Percentiles rank a stretch among this genome's conserved stretches.
Conservation (phyloP, 2,329 filamentous ascomycete species). For the Diaporthe ilicicola region DNA sequence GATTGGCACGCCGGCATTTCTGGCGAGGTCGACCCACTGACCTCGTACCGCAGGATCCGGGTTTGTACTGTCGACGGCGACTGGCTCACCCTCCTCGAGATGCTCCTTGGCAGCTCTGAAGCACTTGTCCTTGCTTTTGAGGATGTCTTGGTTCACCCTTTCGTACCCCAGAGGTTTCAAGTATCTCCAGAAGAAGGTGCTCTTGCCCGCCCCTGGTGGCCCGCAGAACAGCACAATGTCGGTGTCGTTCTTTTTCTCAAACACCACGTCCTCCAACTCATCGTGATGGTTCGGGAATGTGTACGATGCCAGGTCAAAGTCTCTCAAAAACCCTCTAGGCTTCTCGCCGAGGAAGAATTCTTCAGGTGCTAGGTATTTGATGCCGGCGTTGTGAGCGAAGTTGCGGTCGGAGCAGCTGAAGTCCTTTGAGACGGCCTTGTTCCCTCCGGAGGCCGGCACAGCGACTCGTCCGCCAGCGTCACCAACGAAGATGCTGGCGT, state of each 20-base stretch:
- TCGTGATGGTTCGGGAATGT: conserved; percentile 47
- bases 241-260: conserved; percentile 68
- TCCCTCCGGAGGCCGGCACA: conserved; percentile 37
- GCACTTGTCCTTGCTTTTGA: conserved; percentile 76
- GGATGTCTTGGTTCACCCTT: conserved; percentile 87
- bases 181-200: conserved; percentile 84
- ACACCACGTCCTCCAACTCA: conserved; percentile 48
- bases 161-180: conserved; percentile 82
- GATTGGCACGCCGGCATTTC: conserved; percentile 75
- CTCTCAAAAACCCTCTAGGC: conserved; percentile 70
- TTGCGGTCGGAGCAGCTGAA: conserved; percentile 77
- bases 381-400: conserved; percentile 84
- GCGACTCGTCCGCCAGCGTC: conserved; percentile 77
- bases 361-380: conserved; percentile 86
- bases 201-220: conserved; percentile 90
- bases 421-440: conserved; percentile 55
- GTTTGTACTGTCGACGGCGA: conserved; percentile 96
- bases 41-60: conserved; percentile 78
- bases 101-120: conserved; percentile 75
- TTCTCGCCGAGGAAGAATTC: conserved; percentile 83
- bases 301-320: conserved; percentile 75
- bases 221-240: conserved; percentile 90
- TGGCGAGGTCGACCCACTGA: conserved; percentile 81
- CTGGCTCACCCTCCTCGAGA: conserved; percentile 71
- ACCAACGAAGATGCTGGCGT: conserved; percentile 83